These are phyloP conservation scores for Backusella westeae DNA, from an alignment of 192 early-diverging fungal genomes.

Conservation along the genomic window DNA sequence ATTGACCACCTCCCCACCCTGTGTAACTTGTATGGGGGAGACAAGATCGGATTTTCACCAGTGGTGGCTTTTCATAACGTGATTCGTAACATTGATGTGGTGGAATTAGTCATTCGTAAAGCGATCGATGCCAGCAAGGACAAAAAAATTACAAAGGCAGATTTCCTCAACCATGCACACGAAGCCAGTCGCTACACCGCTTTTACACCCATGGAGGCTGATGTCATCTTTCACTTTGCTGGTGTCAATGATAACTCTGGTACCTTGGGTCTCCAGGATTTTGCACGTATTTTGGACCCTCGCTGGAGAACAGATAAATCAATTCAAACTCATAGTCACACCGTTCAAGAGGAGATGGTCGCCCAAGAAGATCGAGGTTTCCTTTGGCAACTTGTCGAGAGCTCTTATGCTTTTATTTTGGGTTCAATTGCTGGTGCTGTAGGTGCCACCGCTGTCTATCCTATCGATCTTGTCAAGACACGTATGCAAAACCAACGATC, in stretches of 20 bases:
- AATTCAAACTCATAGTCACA: conserved; percentile 1
- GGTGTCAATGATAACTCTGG: conserved; percentile 47
- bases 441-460: conserved; percentile 93
- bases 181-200: conserved; percentile 54
- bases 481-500: conserved; percentile 98
- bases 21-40: conserved; percentile 54
- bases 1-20: conserved; percentile 62
- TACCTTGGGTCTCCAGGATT: conserved; percentile 47
- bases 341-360: background rate
- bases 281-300: conserved; percentile 51
- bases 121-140: conserved; percentile 49
- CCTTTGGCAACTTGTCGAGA: conserved; percentile 28
- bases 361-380: conserved; percentile 22
- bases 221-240: conserved; percentile 70
- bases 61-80: conserved; percentile 63
- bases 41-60: conserved; percentile 62
- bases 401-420: conserved; percentile 59
- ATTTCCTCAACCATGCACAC: conserved; percentile 59
- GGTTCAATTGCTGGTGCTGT: conserved; percentile 91
- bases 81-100: conserved; percentile 65
- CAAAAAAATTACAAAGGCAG: conserved; percentile 56
- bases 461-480: conserved; percentile 98
- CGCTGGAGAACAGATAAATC: conserved; percentile 43
- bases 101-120: conserved; percentile 57
- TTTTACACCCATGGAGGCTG: conserved; percentile 73